These are phyloP conservation scores for Dryadomyces quercivorus DNA, from an alignment of 2,329 filamentous ascomycete genomes.

Conservation along the genomic window DNA sequence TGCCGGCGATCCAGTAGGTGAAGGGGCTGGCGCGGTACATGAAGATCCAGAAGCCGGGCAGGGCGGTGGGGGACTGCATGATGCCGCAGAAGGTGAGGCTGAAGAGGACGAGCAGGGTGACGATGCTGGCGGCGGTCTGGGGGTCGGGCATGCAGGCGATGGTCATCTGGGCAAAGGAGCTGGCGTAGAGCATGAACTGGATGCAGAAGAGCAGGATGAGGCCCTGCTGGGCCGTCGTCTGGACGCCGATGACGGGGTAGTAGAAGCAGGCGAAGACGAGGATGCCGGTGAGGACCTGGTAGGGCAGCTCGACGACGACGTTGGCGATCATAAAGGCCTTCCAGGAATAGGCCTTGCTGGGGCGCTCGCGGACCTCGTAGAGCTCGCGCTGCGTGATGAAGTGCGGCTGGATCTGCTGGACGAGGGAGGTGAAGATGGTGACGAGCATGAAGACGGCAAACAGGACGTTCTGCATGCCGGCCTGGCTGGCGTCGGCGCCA, in stretches of 20 bases:
- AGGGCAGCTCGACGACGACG: slow-evolving; percentile 73
- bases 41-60: slow-evolving; percentile 66
- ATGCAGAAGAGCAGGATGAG: slow-evolving; percentile 53
- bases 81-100: slow-evolving; percentile 49
- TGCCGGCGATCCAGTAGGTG: slow-evolving; percentile 56
- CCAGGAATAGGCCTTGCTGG: slow-evolving; percentile 76
- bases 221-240: slow-evolving; percentile 42
- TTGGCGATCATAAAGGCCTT: slow-evolving; percentile 73
- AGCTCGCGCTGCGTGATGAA: slow-evolving; percentile 73
- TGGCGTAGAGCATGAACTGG: slow-evolving; percentile 57
- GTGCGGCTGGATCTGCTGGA: slow-evolving; percentile 57
- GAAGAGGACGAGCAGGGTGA: slow-evolving; percentile 46
- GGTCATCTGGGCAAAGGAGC: slow-evolving; percentile 60
- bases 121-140: slow-evolving; percentile 51
- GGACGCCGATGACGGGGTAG: slow-evolving; percentile 54
- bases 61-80: slow-evolving; percentile 39
- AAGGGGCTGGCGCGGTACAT: slow-evolving; percentile 61
- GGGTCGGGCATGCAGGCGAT: slow-evolving; percentile 58
- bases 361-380: slow-evolving; percentile 75
- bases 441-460: slow-evolving; percentile 75
- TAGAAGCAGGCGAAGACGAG: slow-evolving; percentile 61
- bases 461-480: slow-evolving; percentile 74
- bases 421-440: slow-evolving; percentile 67
- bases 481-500: slow-evolving; percentile 54
- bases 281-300: slow-evolving; percentile 62